Evolutionary conservation across 169 alveolate genomes (phyloP).

Genomic region (Plasmodium vinckei): DNA sequence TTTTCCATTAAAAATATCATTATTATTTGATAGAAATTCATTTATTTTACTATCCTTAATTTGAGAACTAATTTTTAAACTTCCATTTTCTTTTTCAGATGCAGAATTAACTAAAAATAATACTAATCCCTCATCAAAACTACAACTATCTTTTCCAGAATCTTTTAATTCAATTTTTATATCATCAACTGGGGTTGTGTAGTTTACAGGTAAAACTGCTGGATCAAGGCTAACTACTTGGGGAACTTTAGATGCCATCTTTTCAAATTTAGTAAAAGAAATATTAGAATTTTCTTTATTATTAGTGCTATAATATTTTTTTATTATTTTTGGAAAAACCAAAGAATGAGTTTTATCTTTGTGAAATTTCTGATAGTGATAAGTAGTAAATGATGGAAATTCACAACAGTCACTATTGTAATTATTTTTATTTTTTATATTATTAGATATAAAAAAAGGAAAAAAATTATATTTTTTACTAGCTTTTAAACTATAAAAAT

Average conservation of each 20-base stretch:
- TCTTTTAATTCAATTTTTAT: constrained; percentile 30
- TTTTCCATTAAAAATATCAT: constrained; percentile 50
- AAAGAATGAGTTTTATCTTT: neutral
- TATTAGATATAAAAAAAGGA: too few relatives aligned
- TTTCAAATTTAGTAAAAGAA: neutral
- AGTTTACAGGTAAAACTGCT: constrained; percentile 37
- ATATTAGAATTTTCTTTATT: too few relatives aligned
- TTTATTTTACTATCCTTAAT: constrained; percentile 19
- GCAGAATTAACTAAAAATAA: constrained; percentile 41
- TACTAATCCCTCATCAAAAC: constrained; percentile 24
- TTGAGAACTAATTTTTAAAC: constrained; percentile 11
- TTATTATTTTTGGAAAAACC: neutral
- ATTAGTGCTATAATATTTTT: neutral
- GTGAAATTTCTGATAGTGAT: too few relatives aligned
- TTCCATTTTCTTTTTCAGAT: constrained; percentile 12
- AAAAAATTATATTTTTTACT: too few relatives aligned
- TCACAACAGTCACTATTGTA: too few relatives aligned
- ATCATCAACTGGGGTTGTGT: constrained; percentile 44
- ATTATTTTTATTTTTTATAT: too few relatives aligned
- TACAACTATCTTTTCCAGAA: neutral
- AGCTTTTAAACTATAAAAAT: too few relatives aligned
- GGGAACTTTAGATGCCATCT: constrained; percentile 51
- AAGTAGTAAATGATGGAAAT: too few relatives aligned
- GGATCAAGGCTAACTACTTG: constrained; percentile 64
- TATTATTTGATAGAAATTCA: constrained; percentile 27